Evolutionary conservation across 2,329 filamentous ascomycete genomes (phyloP).

Genomic region (Talaromyces sp.): DNA sequence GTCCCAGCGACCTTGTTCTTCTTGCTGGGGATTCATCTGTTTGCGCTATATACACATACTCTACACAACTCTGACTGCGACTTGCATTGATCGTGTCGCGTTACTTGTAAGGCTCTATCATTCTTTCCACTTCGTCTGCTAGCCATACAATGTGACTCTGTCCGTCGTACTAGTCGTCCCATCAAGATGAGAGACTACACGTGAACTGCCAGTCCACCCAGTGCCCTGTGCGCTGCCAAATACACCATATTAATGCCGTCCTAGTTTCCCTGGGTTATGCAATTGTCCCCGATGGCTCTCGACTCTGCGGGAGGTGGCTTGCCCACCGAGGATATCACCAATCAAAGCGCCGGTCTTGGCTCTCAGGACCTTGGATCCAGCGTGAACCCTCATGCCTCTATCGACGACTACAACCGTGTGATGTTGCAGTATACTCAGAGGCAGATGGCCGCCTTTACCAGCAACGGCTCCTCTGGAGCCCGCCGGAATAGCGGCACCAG

Average conservation of each 20-base stretch:
- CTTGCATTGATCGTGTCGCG: background rate
- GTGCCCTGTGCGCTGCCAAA: background rate
- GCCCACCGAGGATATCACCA: constrained; percentile 2
- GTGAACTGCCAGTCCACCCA: no score
- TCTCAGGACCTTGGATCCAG: background rate
- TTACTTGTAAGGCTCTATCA: background rate
- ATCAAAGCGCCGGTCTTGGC: background rate
- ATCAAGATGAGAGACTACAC: background rate
- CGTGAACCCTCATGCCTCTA: constrained; percentile 13
- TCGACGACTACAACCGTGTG: constrained; percentile 35
- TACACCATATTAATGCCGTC: background rate
- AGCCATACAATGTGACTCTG: no score
- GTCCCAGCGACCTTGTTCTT: background rate
- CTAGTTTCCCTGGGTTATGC: constrained; percentile 2
- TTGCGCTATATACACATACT: background rate
- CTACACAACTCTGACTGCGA: no score
- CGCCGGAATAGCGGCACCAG: constrained; percentile 7
- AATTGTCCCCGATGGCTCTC: constrained; percentile 2
- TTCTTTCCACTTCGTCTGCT: no score
- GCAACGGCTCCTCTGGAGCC: constrained; percentile 13
- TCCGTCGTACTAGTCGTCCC: background rate
- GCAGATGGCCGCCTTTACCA: constrained; percentile 28
- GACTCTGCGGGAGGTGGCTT: constrained; percentile 2
- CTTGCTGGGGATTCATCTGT: background rate
- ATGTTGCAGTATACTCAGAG: constrained; percentile 36